Evolutionary conservation across 2,329 filamentous ascomycete species (phyloP).

Genomic region (Neonectria hederae): DNA sequence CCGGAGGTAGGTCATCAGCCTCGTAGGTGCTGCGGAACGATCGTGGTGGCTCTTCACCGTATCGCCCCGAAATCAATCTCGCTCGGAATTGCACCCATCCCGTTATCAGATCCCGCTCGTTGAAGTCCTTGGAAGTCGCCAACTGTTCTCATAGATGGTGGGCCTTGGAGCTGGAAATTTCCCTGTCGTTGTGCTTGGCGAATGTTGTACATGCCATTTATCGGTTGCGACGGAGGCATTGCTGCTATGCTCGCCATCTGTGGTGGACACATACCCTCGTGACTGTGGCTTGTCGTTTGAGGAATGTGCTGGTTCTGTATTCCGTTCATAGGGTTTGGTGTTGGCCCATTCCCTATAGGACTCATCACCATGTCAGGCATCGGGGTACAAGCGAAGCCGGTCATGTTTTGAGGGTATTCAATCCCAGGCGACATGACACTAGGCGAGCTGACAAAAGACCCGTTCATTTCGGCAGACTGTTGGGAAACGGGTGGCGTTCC

Average conservation of each 20-base stretch:
- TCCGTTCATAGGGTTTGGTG: conserved; percentile 33
- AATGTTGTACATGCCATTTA: conserved; percentile 44
- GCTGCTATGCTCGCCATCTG: conserved; percentile 40
- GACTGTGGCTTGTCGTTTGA: conserved; percentile 45
- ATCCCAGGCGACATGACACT: conserved; percentile 62
- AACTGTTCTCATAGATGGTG: conserved; percentile 39
- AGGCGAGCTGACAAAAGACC: conserved; percentile 63
- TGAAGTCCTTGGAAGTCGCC: conserved; percentile 61
- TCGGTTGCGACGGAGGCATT: conserved; percentile 42
- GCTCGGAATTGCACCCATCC: conserved; percentile 42
- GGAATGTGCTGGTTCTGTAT: conserved; percentile 42
- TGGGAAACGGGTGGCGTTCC: conserved; percentile 43
- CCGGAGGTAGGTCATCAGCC: neutral
- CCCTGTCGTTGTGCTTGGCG: conserved; percentile 44
- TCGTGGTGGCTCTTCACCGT: conserved; percentile 12
- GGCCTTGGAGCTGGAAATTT: conserved; percentile 46
- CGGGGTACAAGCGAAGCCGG: conserved; percentile 54
- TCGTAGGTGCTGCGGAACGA: neutral
- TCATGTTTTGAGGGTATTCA: conserved; percentile 58
- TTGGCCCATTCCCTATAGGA: conserved; percentile 50
- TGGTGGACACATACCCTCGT: conserved; percentile 45
- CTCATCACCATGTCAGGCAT: conserved; percentile 66
- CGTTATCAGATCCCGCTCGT: conserved; percentile 53
- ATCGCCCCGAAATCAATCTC: conserved; percentile 42
- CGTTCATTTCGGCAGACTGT: conserved; percentile 52